phyloP scores from a whole-genome alignment of 2,329 filamentous ascomycete species.

The Lecanicillium sp. region DNA sequence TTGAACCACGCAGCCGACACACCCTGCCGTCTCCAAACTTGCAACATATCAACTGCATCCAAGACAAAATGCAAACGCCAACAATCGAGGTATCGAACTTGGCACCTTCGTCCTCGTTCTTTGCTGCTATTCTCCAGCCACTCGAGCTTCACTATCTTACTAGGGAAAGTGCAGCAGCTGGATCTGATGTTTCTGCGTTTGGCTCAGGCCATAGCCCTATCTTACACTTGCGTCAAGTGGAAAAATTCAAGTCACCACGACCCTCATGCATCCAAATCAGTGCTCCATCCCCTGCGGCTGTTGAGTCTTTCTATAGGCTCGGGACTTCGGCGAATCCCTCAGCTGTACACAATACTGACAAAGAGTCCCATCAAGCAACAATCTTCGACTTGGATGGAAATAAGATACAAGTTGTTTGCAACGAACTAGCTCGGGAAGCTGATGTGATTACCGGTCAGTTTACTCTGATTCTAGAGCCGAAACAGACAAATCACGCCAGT shows the following conservation, averaged over 20 bases:
- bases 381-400: constrained; percentile 79
- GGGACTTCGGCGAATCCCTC: constrained; percentile 56
- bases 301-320: constrained; percentile 65
- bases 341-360: constrained; percentile 31
- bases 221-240: constrained; percentile 40
- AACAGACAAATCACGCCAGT: not conserved
- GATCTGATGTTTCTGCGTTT: constrained; percentile 5
- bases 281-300: constrained; percentile 57
- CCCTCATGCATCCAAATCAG: constrained; percentile 57
- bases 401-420: constrained; percentile 67
- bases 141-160: constrained; percentile 62
- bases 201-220: constrained; percentile 24
- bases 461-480: not conserved
- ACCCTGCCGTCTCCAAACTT: too few relatives aligned
- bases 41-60: constrained; percentile 7
- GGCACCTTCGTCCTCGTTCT: constrained; percentile 76
- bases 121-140: constrained; percentile 70
- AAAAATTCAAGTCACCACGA: constrained; percentile 33
- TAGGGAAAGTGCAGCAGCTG: constrained; percentile 7
- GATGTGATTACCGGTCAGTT: constrained; percentile 15
- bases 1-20: too few relatives aligned
- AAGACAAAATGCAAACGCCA: constrained; percentile 36
- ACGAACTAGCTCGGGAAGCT: constrained; percentile 22
- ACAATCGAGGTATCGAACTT: constrained; percentile 66
- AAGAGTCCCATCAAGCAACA: constrained; percentile 34